Percentiles rank a stretch among this genome's conserved stretches.
Conservation (phyloP, 371 early-diverging fungal genomes). For the Actinomortierella ambigua region DNA sequence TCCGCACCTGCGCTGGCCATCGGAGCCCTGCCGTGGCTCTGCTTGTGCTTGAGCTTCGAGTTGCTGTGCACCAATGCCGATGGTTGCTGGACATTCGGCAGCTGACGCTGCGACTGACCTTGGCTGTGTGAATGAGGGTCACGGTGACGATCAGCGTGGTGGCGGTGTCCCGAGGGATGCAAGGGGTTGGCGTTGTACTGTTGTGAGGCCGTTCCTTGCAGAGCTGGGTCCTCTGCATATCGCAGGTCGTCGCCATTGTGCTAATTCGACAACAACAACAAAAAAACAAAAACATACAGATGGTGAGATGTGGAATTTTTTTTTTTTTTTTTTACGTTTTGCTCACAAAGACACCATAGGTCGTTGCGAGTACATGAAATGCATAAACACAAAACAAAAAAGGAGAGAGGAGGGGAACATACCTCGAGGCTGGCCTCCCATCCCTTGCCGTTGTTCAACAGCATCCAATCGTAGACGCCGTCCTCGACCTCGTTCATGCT, state of each 20-base stretch:
- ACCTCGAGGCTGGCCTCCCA: conserved; percentile 57
- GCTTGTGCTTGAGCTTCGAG: conserved; percentile 42
- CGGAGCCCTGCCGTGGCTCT: conserved; percentile 19
- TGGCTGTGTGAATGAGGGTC: conserved; percentile 38
- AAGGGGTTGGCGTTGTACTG: conserved; percentile 44
- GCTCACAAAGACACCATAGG: background rate
- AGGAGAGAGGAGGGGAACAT: conserved; percentile 9
- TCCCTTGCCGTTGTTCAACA: conserved; percentile 64
- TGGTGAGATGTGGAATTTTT: background rate
- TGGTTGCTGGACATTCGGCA: conserved; percentile 30
- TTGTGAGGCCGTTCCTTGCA: conserved; percentile 23
- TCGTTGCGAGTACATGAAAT: background rate
- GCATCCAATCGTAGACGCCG: conserved; percentile 97
- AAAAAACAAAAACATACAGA: conserved; percentile 10
- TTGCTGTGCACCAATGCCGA: conserved; percentile 31
- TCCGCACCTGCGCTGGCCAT: conserved; percentile 18
- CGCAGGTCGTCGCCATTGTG: conserved; percentile 17
- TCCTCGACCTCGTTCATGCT: conserved; percentile 83
- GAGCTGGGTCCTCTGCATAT: conserved; percentile 11
- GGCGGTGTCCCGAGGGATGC: conserved; percentile 39
- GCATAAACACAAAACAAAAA: background rate
- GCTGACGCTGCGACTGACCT: conserved; percentile 21
- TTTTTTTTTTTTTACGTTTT: background rate
- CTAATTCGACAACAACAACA: conserved; percentile 13
- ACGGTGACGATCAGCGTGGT: conserved; percentile 23